Evolutionary conservation across 495 filamentous ascomycete species (phyloP), one percentile per base, ranked within the genome.

Genomic region (Penicilliopsis zonata): DNA sequence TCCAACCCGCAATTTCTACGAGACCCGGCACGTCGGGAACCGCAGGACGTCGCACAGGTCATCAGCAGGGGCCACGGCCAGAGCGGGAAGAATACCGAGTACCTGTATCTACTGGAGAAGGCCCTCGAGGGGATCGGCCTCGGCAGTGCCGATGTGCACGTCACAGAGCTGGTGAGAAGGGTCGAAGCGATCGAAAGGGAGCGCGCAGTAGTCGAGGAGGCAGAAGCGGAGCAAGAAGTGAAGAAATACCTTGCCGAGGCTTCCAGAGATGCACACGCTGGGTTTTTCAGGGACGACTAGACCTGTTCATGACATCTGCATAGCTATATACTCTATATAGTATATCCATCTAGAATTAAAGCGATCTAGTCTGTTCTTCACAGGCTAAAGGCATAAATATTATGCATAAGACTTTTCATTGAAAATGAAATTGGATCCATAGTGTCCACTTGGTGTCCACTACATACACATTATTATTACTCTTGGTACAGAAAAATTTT

Each of bases 41-140:
- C 82, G 4, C 70, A 87, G 47, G 62, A 67, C 30, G 75, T 99
- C 30, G 92, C 90, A 23, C 69, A 78, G 54, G 82, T 88, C 49
- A 95, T 99, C 41, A 72, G 74, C 45, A 63, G 63, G 27, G 78
- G 80, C 38, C 52, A 57, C 19, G 92, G 92, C 0, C 81, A 86
- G 23, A 95, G 88, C 54, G 92, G 92, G 1, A 74, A 80, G 49
- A 96, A 96, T 50, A 74, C 65, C 31, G 88, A 96, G 44, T 99
- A 99, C 63, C 64, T 99, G 19, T 84, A 80, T 47, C 59, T 77
- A 40, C 58, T 99, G 23, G 83, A 94, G 57, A 67, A 64, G 49
- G 79, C 82, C 9, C 67, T 99, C 36, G 62, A 76, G 37, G 74
- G 70, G 12, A 59, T 96, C 26, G 80, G 84, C 35, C 55, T 69